A percentile compares a stretch with the other conserved stretches of the same genome.
Conservation (phyloP, 352 stramenopile species). For the Nothophytophthora sp. region DNA sequence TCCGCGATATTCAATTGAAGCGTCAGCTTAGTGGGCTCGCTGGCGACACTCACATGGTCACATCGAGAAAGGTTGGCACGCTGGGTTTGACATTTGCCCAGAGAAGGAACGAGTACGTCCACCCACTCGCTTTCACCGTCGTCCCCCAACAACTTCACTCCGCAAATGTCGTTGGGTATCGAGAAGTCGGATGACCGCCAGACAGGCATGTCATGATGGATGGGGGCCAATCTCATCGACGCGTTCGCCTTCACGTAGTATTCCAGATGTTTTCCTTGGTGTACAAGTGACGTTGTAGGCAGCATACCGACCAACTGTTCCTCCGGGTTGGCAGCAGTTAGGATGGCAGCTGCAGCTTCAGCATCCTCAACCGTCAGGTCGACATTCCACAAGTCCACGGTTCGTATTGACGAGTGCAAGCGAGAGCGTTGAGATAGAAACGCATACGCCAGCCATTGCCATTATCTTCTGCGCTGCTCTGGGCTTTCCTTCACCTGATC, state of each 20-base stretch:
- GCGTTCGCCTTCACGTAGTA: neutral
- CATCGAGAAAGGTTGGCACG: neutral
- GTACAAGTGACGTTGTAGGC: neutral
- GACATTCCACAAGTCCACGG: neutral
- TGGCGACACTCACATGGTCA: neutral
- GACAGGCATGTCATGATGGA: neutral
- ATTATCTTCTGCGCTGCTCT: neutral
- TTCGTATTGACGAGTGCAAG: neutral
- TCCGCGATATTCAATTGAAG: neutral
- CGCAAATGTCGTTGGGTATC: neutral
- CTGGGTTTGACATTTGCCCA: neutral
- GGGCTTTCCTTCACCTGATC: no score
- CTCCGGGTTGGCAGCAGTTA: neutral
- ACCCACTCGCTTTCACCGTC: neutral
- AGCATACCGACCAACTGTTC: neutral
- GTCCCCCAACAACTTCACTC: neutral
- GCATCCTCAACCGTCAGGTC: neutral
- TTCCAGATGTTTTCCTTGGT: neutral
- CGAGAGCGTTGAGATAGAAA: neutral
- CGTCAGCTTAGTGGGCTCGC: neutral
- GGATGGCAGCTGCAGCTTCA: neutral
- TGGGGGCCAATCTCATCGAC: neutral
- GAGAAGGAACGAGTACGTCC: neutral
- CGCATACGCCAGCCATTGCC: neutral
- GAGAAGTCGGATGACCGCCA: neutral